These are phyloP conservation scores for Saturnispora dispora DNA, from an alignment of 805 yeast species.

Conservation along the genomic window DNA sequence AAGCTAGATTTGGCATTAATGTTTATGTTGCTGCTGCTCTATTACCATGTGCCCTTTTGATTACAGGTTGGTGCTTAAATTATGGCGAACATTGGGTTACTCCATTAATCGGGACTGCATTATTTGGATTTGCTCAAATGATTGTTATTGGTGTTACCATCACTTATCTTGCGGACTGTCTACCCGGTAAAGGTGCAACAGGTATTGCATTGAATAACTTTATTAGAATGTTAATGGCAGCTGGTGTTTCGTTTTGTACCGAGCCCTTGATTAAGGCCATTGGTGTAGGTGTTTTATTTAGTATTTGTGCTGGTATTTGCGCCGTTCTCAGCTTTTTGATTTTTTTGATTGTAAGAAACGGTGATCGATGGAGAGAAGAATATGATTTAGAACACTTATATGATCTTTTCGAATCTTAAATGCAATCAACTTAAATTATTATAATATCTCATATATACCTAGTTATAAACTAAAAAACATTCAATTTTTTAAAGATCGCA, in stretches of 20 bases:
- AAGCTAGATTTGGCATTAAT: conserved; percentile 70
- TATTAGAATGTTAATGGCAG: conserved; percentile 64
- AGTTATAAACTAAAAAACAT: neutral
- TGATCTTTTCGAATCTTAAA: conserved; percentile 33
- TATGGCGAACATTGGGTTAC: conserved; percentile 62
- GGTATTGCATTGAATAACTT: conserved; percentile 80
- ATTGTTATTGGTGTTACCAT: conserved; percentile 72
- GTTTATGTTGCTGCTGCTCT: conserved; percentile 54
- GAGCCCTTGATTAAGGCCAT: conserved; percentile 62
- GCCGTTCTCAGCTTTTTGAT: conserved; percentile 35
- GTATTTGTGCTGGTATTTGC: conserved; percentile 56
- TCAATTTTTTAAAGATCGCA: too few species aligned
- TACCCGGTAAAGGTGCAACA: conserved; percentile 84
- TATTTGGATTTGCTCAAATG: conserved; percentile 80
- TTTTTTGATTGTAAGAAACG: conserved; percentile 41
- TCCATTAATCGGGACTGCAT: conserved; percentile 73
- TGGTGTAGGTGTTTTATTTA: conserved; percentile 61
- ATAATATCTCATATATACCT: too few species aligned
- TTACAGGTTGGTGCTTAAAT: conserved; percentile 78
- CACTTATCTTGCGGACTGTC: conserved; percentile 72
- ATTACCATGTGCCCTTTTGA: conserved; percentile 56
- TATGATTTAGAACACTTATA: conserved; percentile 51
- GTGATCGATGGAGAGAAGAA: conserved; percentile 54
- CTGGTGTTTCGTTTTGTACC: conserved; percentile 63
- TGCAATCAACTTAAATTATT: neutral